A percentile compares a stretch with the other conserved stretches of the same genome.
These are phyloP conservation scores for Pseudocercospora fuligena DNA, from an alignment of 2,329 filamentous ascomycete species.

Conservation along the genomic window DNA sequence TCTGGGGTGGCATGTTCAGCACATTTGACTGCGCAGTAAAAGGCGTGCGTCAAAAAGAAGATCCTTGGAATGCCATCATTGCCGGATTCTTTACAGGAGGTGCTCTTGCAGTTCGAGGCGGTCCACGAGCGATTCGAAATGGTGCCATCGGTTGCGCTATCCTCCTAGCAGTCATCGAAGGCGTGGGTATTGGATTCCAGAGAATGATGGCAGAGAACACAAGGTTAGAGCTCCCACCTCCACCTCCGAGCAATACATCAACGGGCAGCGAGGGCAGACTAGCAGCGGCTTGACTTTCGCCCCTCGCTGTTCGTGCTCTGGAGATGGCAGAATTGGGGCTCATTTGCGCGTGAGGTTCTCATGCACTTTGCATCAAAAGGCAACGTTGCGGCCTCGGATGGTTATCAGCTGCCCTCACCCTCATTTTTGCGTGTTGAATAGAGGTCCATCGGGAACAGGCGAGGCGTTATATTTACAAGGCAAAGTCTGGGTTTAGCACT, in stretches of 20 bases:
- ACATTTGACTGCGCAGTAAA: conserved; percentile 98
- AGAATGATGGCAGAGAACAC: conserved; percentile 92
- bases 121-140: conserved; percentile 88
- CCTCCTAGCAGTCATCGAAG: conserved; percentile 93
- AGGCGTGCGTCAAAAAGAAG: conserved; percentile 86
- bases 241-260: conserved; percentile 43
- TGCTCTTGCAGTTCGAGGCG: conserved; percentile 87
- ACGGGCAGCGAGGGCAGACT: conserved; percentile 39
- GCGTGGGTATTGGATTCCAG: conserved; percentile 93
- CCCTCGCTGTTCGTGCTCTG: conserved; percentile 24
- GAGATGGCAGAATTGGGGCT: conserved; percentile 32
- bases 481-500: conserved; percentile 1
- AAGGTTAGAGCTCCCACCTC: conserved; percentile 68
- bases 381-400: conserved; percentile 7
- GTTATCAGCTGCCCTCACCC: conserved; percentile 10
- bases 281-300: conserved; percentile 32
- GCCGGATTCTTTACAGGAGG: conserved; percentile 97
- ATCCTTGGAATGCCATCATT: conserved; percentile 97
- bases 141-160: conserved; percentile 96
- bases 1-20: conserved; percentile 95
- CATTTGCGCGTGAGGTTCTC: conserved; percentile 25
- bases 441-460: conserved; percentile 7
- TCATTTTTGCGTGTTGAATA: conserved; percentile 12
- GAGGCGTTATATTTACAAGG: conserved; percentile 6
- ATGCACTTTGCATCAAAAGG: conserved; percentile 9